phyloP scores from a whole-genome alignment of 352 stramenopile species.

The Plasmopara muralis region DNA sequence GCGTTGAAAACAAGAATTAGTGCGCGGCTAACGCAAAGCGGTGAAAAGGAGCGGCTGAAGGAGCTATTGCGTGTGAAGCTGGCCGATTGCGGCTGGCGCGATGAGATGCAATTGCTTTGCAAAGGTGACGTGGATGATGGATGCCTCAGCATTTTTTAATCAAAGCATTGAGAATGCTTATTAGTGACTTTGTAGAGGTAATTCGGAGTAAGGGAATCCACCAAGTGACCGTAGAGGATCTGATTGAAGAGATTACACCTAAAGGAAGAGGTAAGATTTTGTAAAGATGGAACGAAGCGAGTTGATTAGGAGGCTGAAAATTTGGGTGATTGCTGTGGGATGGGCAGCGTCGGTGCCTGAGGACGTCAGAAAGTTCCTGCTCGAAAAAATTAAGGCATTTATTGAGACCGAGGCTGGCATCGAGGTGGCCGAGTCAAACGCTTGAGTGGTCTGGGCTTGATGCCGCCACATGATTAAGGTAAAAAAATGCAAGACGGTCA shows the following conservation, averaged over 20 bases:
- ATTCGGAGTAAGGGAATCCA: constrained; percentile 92
- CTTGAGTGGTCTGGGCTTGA: not conserved
- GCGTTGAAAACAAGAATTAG: constrained; percentile 72
- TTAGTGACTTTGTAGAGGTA: constrained; percentile 55
- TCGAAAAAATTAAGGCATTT: constrained; percentile 89
- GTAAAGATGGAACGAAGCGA: not conserved
- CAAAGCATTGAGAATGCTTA: not conserved
- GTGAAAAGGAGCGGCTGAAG: constrained; percentile 88
- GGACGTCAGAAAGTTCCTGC: constrained; percentile 84
- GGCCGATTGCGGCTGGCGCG: constrained; percentile 88
- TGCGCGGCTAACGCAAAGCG: constrained; percentile 83
- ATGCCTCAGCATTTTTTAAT: not conserved
- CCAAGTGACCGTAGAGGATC: constrained; percentile 92
- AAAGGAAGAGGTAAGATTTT: constrained; percentile 54
- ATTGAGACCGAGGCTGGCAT: constrained; percentile 59
- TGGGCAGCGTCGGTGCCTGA: constrained; percentile 73
- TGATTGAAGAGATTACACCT: constrained; percentile 90
- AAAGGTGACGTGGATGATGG: constrained; percentile 38
- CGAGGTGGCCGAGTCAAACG: not conserved
- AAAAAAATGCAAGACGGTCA: too few relatives aligned
- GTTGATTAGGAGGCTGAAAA: constrained; percentile 3
- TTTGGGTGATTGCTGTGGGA: constrained; percentile 1
- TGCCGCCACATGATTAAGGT: too few relatives aligned
- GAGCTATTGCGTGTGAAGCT: constrained; percentile 81
- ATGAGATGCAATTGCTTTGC: constrained; percentile 87